Evolutionary conservation across 208 protist species (phyloP), one percentile per base, ranked within the genome.

Genomic region (Balamuthia mandrillaris): DNA sequence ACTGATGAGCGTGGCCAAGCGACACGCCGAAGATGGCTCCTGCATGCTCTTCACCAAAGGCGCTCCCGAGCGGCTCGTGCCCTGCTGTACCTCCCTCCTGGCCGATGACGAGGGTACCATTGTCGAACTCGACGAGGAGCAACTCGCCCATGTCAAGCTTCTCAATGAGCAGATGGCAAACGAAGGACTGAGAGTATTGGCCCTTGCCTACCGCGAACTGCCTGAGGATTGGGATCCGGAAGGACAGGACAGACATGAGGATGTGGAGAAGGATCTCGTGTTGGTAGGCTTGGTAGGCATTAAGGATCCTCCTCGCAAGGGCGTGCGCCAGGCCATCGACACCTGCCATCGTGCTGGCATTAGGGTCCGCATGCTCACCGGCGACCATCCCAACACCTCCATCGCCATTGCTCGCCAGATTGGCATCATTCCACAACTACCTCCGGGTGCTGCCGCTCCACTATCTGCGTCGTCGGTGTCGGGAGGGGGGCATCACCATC

Each of bases 271-370:
- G 21, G 93, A 96, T 51, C 95, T 98, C 47, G 96, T 91, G 0
- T 96, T 97, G 90, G 87, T 96, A n/a, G 95, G 95, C 10, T 77
- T 96, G 21, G 95, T 95, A 52, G 96, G 96, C 49, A 98, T 99
- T 92, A 88, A 96, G 9, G 97, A 99, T 87, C 97, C 97, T 0
- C 95, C 95, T 35, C 92, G 97, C 21, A 63, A 90, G 31, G 96
- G 96, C 74, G 96, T 98, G 9, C 29, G 45, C 7, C 88, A 90
- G 9, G 95, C 97, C 1, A 95, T 99, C 33, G 84, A 74, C 1
- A 91, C 24, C 21, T 72, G 61, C 24, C 56, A 9, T 1, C 7
- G 18, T 14, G 61, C 61, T 44, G 81, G 81, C 16, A 77, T 86
- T n/a, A 21, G 37, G 3, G 81, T 86, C 0, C 61, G 31, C 42